Percentiles rank a stretch among this genome's conserved stretches.
These are phyloP conservation scores for Magnaporthiopsis incrustans DNA, from an alignment of 2,329 filamentous ascomycete species.

Conservation along the genomic window DNA sequence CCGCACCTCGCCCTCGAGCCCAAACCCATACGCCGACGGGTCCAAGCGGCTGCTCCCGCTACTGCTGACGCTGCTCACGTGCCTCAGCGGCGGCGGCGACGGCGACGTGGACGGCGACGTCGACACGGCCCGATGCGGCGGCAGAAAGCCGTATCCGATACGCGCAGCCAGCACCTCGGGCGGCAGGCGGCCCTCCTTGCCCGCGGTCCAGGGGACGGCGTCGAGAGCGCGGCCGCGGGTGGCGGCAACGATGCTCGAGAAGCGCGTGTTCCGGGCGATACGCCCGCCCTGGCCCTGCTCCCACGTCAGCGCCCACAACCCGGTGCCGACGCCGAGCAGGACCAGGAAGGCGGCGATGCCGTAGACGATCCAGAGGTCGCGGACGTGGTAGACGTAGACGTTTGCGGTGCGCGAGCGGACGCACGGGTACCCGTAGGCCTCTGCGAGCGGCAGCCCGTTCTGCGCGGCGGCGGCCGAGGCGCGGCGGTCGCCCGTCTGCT, in stretches of 20 bases:
- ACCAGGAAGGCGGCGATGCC: slow-evolving; percentile 16
- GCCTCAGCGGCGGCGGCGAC: neutral
- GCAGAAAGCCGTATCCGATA: slow-evolving; percentile 17
- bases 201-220: slow-evolving; percentile 19
- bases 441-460: slow-evolving; percentile 3
- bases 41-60: neutral
- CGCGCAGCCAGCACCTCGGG: slow-evolving; percentile 14
- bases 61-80: neutral
- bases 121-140: neutral
- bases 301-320: slow-evolving; percentile 25
- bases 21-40: slow-evolving; percentile 3
- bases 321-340: slow-evolving; percentile 21
- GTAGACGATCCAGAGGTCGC: slow-evolving; percentile 26
- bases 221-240: slow-evolving; percentile 32
- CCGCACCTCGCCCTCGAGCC: slow-evolving; percentile 4
- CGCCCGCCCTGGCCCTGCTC: slow-evolving; percentile 26
- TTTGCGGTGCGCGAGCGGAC: slow-evolving; percentile 22
- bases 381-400: slow-evolving; percentile 24
- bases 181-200: slow-evolving; percentile 13
- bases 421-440: slow-evolving; percentile 22
- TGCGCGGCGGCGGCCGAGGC: slow-evolving; percentile 11
- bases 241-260: slow-evolving; percentile 33
- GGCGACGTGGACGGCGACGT: too few relatives aligned
- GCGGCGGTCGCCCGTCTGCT: slow-evolving; percentile 17
- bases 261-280: slow-evolving; percentile 27